phyloP scores from a whole-genome alignment of 768 basidiomycete genomes.

The Hygrocybe punicea region DNA sequence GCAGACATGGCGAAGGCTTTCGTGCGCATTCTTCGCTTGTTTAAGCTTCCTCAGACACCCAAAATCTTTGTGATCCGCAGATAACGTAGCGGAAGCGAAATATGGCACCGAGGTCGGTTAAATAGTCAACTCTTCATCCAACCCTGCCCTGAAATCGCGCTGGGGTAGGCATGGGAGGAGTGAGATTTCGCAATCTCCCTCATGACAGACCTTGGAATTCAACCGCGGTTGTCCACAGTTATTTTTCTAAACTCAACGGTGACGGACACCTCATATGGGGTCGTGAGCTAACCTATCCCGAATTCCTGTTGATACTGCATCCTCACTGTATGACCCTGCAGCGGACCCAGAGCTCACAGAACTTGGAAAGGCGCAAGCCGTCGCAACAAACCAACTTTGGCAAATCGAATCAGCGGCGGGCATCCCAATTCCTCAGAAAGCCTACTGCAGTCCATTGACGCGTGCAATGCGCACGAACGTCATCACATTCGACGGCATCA shows the following conservation, averaged over 20 bases:
- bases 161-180: constrained; percentile 52
- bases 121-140: not conserved
- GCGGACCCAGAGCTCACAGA: constrained; percentile 66
- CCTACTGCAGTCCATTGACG: constrained; percentile 63
- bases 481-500: constrained; percentile 47
- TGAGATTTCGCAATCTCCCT: constrained; percentile 29
- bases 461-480: constrained; percentile 57
- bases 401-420: constrained; percentile 39
- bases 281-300: constrained; percentile 43
- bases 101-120: constrained; percentile 44
- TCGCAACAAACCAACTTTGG: constrained; percentile 46
- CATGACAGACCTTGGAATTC: not conserved
- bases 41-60: not conserved
- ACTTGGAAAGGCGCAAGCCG: constrained; percentile 56
- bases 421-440: constrained; percentile 51
- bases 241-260: constrained; percentile 61
- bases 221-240: constrained; percentile 32
- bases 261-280: constrained; percentile 72
- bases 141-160: not conserved
- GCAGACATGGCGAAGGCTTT: constrained; percentile 70
- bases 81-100: constrained; percentile 62
- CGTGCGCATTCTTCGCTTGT: constrained; percentile 45
- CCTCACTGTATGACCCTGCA: constrained; percentile 18
- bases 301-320: not conserved
- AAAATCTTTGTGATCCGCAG: constrained; percentile 32